These are phyloP conservation scores for Raphanus raphanistrum DNA, from an alignment of 345 rosid species.

Conservation along the genomic window DNA sequence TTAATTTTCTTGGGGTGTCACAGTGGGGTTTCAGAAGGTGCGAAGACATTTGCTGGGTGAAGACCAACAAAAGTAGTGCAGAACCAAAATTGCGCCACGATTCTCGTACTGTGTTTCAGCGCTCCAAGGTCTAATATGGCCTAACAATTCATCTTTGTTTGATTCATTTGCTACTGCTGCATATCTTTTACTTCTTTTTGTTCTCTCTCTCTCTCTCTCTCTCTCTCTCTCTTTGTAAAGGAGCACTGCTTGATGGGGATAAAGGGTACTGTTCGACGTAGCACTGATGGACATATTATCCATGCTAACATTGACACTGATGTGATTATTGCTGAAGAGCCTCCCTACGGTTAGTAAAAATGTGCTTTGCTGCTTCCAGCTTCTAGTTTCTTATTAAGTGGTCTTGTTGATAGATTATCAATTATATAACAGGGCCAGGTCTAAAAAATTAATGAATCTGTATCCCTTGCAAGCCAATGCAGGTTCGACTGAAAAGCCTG, in stretches of 20 bases:
- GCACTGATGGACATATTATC: slow-evolving; percentile 97
- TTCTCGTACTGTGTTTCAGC: slow-evolving; percentile 93
- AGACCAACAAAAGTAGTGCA: slow-evolving; percentile 93
- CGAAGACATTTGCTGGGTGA: slow-evolving; percentile 99
- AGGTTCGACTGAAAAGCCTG: slow-evolving; percentile 98
- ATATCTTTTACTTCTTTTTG: slow-evolving; percentile 15
- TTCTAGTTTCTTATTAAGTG: background rate
- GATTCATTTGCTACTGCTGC: background rate
- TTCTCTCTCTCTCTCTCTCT: background rate
- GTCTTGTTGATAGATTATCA: too few relatives aligned
- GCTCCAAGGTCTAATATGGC: slow-evolving; percentile 73
- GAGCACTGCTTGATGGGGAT: slow-evolving; percentile 99
- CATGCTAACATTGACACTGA: slow-evolving; percentile 99
- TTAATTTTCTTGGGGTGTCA: slow-evolving; percentile 12
- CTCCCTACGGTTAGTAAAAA: slow-evolving; percentile 78
- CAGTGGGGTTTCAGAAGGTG: slow-evolving; percentile 99
- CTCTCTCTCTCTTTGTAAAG: slow-evolving; percentile 42
- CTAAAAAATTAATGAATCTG: background rate
- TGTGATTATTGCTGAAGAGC: slow-evolving; percentile 98
- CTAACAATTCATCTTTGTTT: background rate
- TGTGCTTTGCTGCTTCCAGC: background rate
- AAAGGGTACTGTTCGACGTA: slow-evolving; percentile 97
- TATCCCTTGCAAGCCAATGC: slow-evolving; percentile 24
- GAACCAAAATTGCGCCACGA: slow-evolving; percentile 93
- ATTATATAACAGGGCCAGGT: background rate